These are phyloP conservation scores for Gracilaria caudata DNA, from an alignment of 23 red algal species.

Conservation along the genomic window DNA sequence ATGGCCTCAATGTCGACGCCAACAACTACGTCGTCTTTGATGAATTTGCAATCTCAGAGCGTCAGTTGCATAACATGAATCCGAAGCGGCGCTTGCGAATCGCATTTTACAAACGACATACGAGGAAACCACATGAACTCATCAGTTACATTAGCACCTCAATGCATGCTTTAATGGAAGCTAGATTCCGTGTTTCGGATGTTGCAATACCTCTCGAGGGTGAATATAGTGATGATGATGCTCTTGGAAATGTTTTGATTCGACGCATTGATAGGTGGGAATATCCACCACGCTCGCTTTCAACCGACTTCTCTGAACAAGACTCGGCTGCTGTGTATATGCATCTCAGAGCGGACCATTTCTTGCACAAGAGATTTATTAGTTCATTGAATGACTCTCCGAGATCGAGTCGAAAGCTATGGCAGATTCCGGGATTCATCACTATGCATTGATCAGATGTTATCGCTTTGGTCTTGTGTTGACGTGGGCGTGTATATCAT, in stretches of 20 bases:
- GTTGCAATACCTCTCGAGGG: slow-evolving; percentile 47
- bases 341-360: slow-evolving; percentile 53
- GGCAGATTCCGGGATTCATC: slow-evolving; percentile 37
- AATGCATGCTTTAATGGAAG: slow-evolving; percentile 1
- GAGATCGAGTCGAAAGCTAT: slow-evolving; percentile 26
- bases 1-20: slow-evolving; percentile 27
- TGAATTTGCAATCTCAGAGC: slow-evolving; percentile 23
- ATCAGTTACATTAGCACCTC: slow-evolving; percentile 44
- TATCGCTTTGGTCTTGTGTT: not conserved
- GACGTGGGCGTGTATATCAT: not conserved
- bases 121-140: slow-evolving; percentile 28
- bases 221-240: slow-evolving; percentile 47
- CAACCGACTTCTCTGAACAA: not conserved
- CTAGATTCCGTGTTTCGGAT: not conserved
- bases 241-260: slow-evolving; percentile 43
- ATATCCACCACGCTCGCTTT: not conserved
- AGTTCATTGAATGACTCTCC: slow-evolving; percentile 58
- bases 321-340: slow-evolving; percentile 6
- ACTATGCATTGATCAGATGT: slow-evolving; percentile 38
- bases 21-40: slow-evolving; percentile 62
- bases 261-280: slow-evolving; percentile 22
- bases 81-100: slow-evolving; percentile 23
- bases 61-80: slow-evolving; percentile 38
- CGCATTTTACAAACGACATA: slow-evolving; percentile 54
- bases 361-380: slow-evolving; percentile 62